Percentiles rank a stretch among this genome's conserved stretches.
Evolutionary conservation across 192 early-diverging fungal genomes (phyloP).

Genomic region (Linnemannia zychae): DNA sequence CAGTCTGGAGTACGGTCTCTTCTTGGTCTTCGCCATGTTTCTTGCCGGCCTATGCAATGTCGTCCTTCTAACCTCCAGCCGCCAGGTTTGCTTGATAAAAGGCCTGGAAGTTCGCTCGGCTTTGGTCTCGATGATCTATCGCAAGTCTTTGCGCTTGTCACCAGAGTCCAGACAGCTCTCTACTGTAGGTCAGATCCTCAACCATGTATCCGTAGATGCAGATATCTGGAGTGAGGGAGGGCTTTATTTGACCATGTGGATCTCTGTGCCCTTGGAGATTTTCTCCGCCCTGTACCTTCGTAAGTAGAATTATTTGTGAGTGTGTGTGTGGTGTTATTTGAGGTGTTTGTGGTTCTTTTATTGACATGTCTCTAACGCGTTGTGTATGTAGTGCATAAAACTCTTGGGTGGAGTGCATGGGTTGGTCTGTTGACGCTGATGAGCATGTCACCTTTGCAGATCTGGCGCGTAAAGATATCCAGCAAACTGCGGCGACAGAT

Average conservation of each 20-base stretch:
- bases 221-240: slow-evolving; percentile 5
- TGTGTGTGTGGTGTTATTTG: background rate
- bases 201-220: slow-evolving; percentile 37
- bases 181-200: slow-evolving; percentile 34
- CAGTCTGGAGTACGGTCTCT: slow-evolving; percentile 56
- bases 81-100: slow-evolving; percentile 57
- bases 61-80: slow-evolving; percentile 29
- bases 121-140: slow-evolving; percentile 65
- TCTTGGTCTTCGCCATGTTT: slow-evolving; percentile 57
- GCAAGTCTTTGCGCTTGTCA: slow-evolving; percentile 68
- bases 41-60: slow-evolving; percentile 57
- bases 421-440: slow-evolving; percentile 25
- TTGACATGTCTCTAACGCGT: background rate
- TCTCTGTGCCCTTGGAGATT: slow-evolving; percentile 31
- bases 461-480: slow-evolving; percentile 28
- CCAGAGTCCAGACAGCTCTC: slow-evolving; percentile 36
- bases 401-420: slow-evolving; percentile 48
- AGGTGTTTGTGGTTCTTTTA: background rate
- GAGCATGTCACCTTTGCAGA: slow-evolving; percentile 32
- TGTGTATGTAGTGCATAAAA: background rate
- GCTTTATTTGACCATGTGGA: slow-evolving; percentile 27
- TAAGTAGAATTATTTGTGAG: background rate
- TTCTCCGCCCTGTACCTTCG: slow-evolving; percentile 25
- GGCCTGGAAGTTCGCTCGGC: slow-evolving; percentile 60
- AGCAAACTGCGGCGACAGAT: slow-evolving; percentile 12